Conservation (phyloP, 2,329 filamentous ascomycete species). For the Cladobotryum protrusum region DNA sequence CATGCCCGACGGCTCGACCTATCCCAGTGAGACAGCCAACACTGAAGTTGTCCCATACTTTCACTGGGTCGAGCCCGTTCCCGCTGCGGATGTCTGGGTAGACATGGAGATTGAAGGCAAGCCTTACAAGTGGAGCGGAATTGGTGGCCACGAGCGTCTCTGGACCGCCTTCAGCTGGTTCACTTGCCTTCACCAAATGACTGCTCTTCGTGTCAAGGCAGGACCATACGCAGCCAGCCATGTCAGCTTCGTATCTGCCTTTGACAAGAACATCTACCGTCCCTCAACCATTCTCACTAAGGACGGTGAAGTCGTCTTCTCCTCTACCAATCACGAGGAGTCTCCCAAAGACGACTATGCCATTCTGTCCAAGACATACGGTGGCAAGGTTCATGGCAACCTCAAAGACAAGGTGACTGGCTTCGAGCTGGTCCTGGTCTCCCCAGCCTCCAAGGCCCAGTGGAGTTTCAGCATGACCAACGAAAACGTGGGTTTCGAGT, state of each 20-base stretch:
- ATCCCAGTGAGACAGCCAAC: slow-evolving; percentile 1
- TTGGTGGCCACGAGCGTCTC: slow-evolving; percentile 19
- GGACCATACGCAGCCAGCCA: background rate
- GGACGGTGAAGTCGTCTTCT: background rate
- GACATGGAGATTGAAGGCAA: slow-evolving; percentile 14
- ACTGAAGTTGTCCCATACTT: slow-evolving; percentile 14
- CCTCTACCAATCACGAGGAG: background rate
- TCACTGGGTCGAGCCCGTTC: slow-evolving; percentile 17
- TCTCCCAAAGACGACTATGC: background rate
- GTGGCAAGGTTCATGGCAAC: background rate
- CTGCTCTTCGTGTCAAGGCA: background rate
- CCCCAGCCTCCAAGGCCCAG: background rate
- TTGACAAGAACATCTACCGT: background rate
- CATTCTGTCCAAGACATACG: background rate
- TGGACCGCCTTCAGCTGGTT: slow-evolving; percentile 17
- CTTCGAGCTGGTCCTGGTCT: background rate
- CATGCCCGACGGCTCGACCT: slow-evolving; percentile 12
- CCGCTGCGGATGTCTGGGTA: slow-evolving; percentile 11
- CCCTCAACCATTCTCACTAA: background rate
- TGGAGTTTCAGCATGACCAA: background rate
- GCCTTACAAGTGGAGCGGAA: slow-evolving; percentile 12
- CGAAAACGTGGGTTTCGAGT: background rate
- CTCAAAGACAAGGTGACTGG: background rate
- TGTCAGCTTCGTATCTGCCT: background rate
- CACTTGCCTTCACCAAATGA: background rate